phyloP scores from a whole-genome alignment of 306 rosid species.

The Inga leiocalycina region DNA sequence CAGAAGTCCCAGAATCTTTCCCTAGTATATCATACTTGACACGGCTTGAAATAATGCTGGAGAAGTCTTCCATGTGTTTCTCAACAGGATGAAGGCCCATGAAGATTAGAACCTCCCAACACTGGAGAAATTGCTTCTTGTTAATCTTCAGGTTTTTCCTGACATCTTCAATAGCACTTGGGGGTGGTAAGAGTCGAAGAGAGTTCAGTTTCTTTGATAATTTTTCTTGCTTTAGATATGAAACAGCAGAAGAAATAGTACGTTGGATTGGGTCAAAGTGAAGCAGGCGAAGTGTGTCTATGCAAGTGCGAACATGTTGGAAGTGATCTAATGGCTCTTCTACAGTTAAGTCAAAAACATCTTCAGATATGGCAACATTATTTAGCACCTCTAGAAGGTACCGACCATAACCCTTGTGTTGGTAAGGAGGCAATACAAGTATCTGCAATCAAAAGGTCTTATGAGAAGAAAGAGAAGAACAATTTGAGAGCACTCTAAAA shows the following conservation, averaged over 20 bases:
- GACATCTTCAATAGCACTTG: conserved; percentile 58
- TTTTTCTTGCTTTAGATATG: conserved; percentile 62
- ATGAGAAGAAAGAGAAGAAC: conserved; percentile 17
- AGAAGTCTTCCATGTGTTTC: conserved; percentile 70
- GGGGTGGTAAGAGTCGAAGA: conserved; percentile 65
- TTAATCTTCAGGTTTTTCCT: conserved; percentile 71
- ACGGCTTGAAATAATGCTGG: conserved; percentile 59
- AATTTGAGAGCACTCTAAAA: conserved; percentile 1
- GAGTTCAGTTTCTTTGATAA: conserved; percentile 67
- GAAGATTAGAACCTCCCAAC: conserved; percentile 92
- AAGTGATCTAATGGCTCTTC: conserved; percentile 92
- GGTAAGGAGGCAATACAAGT: conserved; percentile 82
- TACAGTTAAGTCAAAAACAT: conserved; percentile 75
- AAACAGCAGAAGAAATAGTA: conserved; percentile 57
- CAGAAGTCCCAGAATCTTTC: conserved; percentile 65
- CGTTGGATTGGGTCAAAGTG: conserved; percentile 56
- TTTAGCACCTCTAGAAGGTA: conserved; percentile 74
- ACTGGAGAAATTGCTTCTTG: conserved; percentile 81
- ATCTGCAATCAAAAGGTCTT: conserved; percentile 54
- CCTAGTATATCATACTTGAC: conserved; percentile 83
- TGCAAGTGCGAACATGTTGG: conserved; percentile 78
- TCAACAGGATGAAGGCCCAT: conserved; percentile 64
- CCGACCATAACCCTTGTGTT: conserved; percentile 85
- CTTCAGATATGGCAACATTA: conserved; percentile 69
- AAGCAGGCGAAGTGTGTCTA: conserved; percentile 68